Percentiles rank a stretch among this genome's conserved stretches.
phyloP scores from a whole-genome alignment of 768 basidiomycete genomes.

The Amanita rubescens region DNA sequence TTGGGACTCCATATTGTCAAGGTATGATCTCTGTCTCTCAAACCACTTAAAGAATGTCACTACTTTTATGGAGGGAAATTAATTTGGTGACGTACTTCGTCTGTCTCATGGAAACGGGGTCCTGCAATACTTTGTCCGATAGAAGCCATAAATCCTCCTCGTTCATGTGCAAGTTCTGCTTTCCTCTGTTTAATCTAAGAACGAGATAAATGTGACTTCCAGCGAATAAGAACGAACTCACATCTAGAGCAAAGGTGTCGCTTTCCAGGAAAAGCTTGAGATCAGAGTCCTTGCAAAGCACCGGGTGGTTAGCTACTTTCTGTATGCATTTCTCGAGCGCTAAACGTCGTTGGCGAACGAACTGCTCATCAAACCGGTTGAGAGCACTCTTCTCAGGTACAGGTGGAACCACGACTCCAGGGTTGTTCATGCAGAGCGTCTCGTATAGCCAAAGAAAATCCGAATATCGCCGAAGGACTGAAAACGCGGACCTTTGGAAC shows the following conservation, averaged over 20 bases:
- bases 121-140: conserved; percentile 76
- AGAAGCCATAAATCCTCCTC: conserved; percentile 76
- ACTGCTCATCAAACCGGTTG: conserved; percentile 88
- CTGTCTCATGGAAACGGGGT: conserved; percentile 80
- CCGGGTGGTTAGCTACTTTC: conserved; percentile 90
- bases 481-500: conserved; percentile 79
- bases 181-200: conserved; percentile 82
- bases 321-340: conserved; percentile 87
- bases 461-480: conserved; percentile 93
- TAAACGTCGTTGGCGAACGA: conserved; percentile 78
- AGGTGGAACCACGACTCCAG: conserved; percentile 95
- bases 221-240: conserved; percentile 30
- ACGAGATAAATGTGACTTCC: background rate
- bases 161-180: conserved; percentile 67
- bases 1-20: conserved; percentile 88
- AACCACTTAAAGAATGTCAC: conserved; percentile 64
- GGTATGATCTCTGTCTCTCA: conserved; percentile 74
- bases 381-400: conserved; percentile 94
- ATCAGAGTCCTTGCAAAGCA: conserved; percentile 82
- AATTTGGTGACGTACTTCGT: conserved; percentile 50
- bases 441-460: conserved; percentile 98
- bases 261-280: conserved; percentile 88
- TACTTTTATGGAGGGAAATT: background rate
- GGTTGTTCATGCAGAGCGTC: conserved; percentile 81
- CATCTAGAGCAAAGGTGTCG: conserved; percentile 86